Base-by-base conservation (phyloP, 305 asterid species). In the Fraxinus nigra region DNA sequence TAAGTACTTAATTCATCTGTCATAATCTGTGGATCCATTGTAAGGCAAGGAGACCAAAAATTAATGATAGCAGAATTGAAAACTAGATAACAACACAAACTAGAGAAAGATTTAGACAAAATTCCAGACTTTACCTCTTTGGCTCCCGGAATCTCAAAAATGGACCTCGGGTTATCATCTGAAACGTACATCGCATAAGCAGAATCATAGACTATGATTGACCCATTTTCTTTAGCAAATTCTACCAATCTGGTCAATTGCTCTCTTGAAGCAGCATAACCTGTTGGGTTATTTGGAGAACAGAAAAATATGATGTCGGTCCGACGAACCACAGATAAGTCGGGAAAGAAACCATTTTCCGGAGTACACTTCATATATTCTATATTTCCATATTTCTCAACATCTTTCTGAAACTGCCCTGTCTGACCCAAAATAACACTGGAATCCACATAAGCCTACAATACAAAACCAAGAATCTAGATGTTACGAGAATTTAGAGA, bases 351-450 rank as follows among this genome's bases (percentile, higher is more conserved):
- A 10, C 91, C 97, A 86, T 93, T 95, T 82, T 92, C 98, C 35
- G 98, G 98, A 43, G 92, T 91, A 87, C 99, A 96, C 78, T 89
- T 93, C 98, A 96, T 94, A 91, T 96, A 96, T 87, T 92, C 99
- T 75, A 96, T 94, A 37, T 91, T 96, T 73, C 85, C 94, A 78
- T 88, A 96, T 92, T 90, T 93, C 90, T 96, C 97, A 48, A 89
- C 91, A 56, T 91, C 98, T 85, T 88, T 94, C 86, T 92, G 95
- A 84, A 86, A 96, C 87, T 79, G 91, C 78, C 98, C 98, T 22
- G 98, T 96, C 90, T 94, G 99, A 70, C 99, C 99, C 89, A 94
- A 82, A 82, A 96, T 94, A 76, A 96, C 98, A 59, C 99, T 94
- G 1, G 99, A 94, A 87, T 96, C 99, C 82, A 96, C 98, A 81